Evolutionary conservation across 2,329 filamentous ascomycete genomes (phyloP).

Genomic region (Orbilia brochopaga): DNA sequence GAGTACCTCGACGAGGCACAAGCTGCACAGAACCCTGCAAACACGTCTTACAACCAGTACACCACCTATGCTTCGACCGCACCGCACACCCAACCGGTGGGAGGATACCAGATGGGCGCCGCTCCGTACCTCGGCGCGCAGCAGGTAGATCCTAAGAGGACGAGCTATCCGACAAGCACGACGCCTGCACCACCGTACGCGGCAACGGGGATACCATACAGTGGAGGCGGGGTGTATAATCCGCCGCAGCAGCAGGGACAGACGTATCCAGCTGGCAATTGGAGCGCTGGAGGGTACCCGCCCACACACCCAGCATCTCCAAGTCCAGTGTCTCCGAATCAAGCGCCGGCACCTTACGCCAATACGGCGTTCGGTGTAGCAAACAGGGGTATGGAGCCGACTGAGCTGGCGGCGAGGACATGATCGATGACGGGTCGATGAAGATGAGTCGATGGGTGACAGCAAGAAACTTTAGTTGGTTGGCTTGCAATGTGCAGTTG

Average conservation of each 20-base stretch:
- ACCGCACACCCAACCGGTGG: not conserved
- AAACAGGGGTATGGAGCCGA: constrained; percentile 22
- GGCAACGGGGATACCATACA: constrained; percentile 23
- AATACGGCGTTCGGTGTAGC: constrained; percentile 32
- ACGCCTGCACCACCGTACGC: constrained; percentile 36
- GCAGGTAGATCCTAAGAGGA: constrained; percentile 23
- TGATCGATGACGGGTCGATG: constrained; percentile 39
- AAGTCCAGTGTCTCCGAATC: constrained; percentile 5
- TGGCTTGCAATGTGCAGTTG: too few species aligned
- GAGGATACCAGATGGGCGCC: constrained; percentile 3
- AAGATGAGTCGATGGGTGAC: too few species aligned
- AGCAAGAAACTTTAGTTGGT: too few species aligned
- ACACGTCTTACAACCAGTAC: not conserved
- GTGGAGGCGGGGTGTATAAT: constrained; percentile 36
- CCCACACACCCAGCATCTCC: not conserved
- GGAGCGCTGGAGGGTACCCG: constrained; percentile 26
- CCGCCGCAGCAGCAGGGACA: constrained; percentile 20
- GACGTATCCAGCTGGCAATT: constrained; percentile 13
- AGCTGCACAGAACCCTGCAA: not conserved
- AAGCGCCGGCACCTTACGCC: constrained; percentile 23
- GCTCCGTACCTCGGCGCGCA: constrained; percentile 29
- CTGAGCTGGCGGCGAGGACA: constrained; percentile 25
- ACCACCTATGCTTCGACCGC: constrained; percentile 11
- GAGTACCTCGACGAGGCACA: constrained; percentile 19
- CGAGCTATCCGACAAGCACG: constrained; percentile 10